Evolutionary conservation across 306 rosid species (phyloP).

Genomic region (cucumber (Cucumis sativus)): Cucumber_9930_V3 NC_026658.2:25904501-25905000

Average conservation of each 20-base stretch:
- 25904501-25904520: slow-evolving; percentile 86
- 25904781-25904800: background rate
- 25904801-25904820: background rate
- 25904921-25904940: background rate
- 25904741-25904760: background rate
- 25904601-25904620: slow-evolving; percentile 48
- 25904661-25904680: too few relatives aligned
- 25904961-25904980: background rate
- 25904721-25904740: background rate
- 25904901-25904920: background rate
- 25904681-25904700: too few relatives aligned
- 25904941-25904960: background rate
- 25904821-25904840: too few relatives aligned
- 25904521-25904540: slow-evolving; percentile 98
- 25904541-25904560: slow-evolving; percentile 93
- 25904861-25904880: background rate
- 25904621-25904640: background rate
- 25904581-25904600: slow-evolving; percentile 29
- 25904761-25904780: background rate
- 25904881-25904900: background rate
- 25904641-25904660: background rate
- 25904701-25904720: too few relatives aligned
- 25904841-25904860: background rate
- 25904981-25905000: background rate
- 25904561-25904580: slow-evolving; percentile 89